phyloP scores from a whole-genome alignment of 1,284 basidiomycete species.

The Macrocybe sp. region DNA sequence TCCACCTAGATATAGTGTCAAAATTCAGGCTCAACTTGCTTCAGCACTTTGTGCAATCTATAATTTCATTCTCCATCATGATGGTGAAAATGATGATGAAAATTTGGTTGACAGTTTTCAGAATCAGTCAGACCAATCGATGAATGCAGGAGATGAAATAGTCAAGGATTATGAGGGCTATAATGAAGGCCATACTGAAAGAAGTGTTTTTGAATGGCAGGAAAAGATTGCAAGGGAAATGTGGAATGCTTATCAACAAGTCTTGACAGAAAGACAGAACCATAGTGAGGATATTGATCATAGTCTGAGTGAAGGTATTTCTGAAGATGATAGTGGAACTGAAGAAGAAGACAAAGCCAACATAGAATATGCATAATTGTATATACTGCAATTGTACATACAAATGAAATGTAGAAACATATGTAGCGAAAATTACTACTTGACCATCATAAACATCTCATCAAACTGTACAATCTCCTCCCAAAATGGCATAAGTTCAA shows the following conservation, averaged over 20 bases:
- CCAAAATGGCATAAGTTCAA: too few relatives aligned
- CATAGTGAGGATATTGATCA: background rate
- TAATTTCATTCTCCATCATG: constrained; percentile 22
- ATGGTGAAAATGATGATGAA: constrained; percentile 10
- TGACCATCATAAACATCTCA: background rate
- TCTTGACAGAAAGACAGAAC: background rate
- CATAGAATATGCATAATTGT: background rate
- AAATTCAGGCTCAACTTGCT: constrained; percentile 16
- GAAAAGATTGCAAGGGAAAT: background rate
- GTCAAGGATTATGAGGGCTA: background rate
- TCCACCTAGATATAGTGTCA: constrained; percentile 13
- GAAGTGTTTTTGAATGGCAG: background rate
- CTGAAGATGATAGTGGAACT: background rate
- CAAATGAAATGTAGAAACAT: background rate
- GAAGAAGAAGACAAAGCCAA: background rate
- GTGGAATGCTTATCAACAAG: background rate
- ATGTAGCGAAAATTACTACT: background rate
- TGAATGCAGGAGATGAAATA: background rate
- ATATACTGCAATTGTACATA: background rate
- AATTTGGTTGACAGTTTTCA: background rate
- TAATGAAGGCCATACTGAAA: too few relatives aligned
- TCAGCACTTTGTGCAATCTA: constrained; percentile 17
- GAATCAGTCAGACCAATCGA: background rate
- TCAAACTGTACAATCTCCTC: too few relatives aligned
- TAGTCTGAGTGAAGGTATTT: background rate